phyloP scores from a whole-genome alignment of 169 alveolate genomes.

The Plasmodium gaboni region DNA sequence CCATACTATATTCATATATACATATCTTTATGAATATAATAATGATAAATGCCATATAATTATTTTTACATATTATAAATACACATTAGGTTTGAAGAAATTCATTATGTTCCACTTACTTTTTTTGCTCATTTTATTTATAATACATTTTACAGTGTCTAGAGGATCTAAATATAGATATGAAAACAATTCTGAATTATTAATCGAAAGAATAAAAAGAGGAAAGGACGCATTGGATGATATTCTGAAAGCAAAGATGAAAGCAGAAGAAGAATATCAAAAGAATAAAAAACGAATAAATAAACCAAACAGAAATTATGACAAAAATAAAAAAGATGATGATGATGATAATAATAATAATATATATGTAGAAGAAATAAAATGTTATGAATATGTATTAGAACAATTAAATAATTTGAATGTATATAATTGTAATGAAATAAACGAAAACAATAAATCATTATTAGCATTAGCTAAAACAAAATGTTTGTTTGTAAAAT shows the following conservation, averaged over 20 bases:
- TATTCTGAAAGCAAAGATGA: constrained; percentile 59
- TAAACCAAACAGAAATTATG: not conserved
- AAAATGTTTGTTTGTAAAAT: constrained; percentile 84
- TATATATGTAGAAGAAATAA: constrained; percentile 77
- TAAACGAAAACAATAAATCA: constrained; percentile 85
- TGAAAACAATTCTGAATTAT: constrained; percentile 38
- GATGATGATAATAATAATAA: constrained; percentile 6
- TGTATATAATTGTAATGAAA: constrained; percentile 81
- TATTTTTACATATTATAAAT: not conserved
- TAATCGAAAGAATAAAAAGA: constrained; percentile 58
- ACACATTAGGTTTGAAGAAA: not conserved
- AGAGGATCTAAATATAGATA: constrained; percentile 65
- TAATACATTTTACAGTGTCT: constrained; percentile 25
- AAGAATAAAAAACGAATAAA: constrained; percentile 17
- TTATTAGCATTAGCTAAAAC: constrained; percentile 87
- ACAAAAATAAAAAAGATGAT: constrained; percentile 13
- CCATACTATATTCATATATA: too few species aligned
- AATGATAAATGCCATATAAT: too few species aligned
- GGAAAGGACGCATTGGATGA: constrained; percentile 72
- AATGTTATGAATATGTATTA: constrained; percentile 84
- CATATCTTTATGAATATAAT: too few species aligned
- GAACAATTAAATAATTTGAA: constrained; percentile 82
- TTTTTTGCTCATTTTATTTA: constrained; percentile 3
- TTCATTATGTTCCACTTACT: too few species aligned
- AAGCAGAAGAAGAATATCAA: constrained; percentile 64